These are phyloP conservation scores for Rhizophagus clarus DNA, from an alignment of 192 early-diverging fungal species.

Conservation along the genomic window DNA sequence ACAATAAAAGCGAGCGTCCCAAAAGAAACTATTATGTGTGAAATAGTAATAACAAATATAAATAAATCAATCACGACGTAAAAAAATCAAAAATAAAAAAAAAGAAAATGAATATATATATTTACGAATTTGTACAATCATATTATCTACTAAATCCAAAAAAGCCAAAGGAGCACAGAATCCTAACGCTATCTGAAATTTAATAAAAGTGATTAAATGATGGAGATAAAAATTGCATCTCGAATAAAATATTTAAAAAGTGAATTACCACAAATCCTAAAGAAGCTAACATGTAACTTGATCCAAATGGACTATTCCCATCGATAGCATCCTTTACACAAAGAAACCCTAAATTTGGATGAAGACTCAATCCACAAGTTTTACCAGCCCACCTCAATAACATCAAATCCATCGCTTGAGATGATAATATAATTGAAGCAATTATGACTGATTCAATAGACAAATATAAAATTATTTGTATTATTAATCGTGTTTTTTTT, in stretches of 20 bases:
- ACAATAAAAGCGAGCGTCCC: slow-evolving; percentile 53
- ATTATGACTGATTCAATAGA: not conserved
- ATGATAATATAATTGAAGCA: not conserved
- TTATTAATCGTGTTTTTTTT: not conserved
- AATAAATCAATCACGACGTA: too few species aligned
- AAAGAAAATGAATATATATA: too few species aligned
- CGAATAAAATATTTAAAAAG: not conserved
- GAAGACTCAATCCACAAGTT: not conserved
- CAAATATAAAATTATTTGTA: not conserved
- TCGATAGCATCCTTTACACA: not conserved
- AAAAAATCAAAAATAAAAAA: too few species aligned
- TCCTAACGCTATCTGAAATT: not conserved
- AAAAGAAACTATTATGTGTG: slow-evolving; percentile 50
- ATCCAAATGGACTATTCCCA: not conserved
- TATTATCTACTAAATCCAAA: not conserved
- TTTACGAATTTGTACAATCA: not conserved
- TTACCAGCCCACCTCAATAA: not conserved
- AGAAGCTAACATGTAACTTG: not conserved
- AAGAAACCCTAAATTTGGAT: not conserved
- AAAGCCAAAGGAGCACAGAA: not conserved
- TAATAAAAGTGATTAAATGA: not conserved
- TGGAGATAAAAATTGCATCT: not conserved
- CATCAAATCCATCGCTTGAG: not conserved
- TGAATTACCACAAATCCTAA: not conserved
- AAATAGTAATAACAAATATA: too few species aligned